A percentile compares a stretch with the other conserved stretches of the same genome.
Evolutionary conservation across 352 stramenopile genomes (phyloP).

Genomic region (Phytopythium kandeliae): DNA sequence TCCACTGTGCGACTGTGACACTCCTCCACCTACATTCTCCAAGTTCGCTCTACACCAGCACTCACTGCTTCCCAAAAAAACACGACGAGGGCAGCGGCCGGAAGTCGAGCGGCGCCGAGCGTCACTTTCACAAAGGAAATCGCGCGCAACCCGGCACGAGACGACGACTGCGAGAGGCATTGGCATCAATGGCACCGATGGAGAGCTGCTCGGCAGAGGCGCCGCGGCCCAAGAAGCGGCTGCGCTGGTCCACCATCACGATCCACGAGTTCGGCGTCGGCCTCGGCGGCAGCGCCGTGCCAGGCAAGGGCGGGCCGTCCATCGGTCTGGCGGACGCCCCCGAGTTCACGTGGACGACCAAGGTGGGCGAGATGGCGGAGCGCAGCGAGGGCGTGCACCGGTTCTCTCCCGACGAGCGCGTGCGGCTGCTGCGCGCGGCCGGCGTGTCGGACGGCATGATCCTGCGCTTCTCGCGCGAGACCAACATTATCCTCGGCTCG

Average conservation of each 20-base stretch:
- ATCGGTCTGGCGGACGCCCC: conserved; percentile 43
- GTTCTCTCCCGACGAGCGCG: conserved; percentile 44
- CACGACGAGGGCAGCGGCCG: conserved; percentile 5
- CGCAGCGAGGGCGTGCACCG: conserved; percentile 50
- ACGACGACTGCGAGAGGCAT: too few relatives aligned
- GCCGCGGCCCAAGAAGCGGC: conserved; percentile 24
- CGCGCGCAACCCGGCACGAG: conserved; percentile 14
- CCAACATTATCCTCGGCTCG: conserved; percentile 60
- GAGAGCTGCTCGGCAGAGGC: too few relatives aligned
- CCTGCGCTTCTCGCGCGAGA: conserved; percentile 53
- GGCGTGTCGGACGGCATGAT: conserved; percentile 64
- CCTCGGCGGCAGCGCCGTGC: conserved; percentile 43
- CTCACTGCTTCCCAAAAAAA: conserved; percentile 25
- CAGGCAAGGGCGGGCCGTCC: conserved; percentile 38
- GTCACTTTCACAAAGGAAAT: conserved; percentile 7
- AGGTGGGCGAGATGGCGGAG: conserved; percentile 59
- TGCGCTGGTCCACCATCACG: conserved; percentile 55
- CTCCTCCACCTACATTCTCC: not conserved
- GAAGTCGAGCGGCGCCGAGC: too few relatives aligned
- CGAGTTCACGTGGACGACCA: conserved; percentile 61
- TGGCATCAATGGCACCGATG: too few relatives aligned
- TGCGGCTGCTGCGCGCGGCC: conserved; percentile 36
- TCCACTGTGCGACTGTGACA: too few relatives aligned
- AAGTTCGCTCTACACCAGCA: not conserved
- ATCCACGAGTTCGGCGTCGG: conserved; percentile 55